phyloP scores from a whole-genome alignment of 2,329 filamentous ascomycete genomes.

The Fusarium sp. region DNA sequence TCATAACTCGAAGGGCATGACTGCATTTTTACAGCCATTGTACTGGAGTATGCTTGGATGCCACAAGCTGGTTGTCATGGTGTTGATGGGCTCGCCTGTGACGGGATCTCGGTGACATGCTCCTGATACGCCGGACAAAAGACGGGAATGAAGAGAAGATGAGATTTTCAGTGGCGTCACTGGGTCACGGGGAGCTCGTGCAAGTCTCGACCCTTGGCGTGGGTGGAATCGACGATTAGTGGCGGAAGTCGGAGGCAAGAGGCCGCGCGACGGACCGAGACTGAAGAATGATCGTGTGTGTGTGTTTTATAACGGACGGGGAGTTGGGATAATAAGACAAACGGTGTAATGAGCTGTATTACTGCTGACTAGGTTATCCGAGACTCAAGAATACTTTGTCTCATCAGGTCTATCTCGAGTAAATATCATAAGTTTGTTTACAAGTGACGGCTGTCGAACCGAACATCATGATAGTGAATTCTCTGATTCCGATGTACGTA shows the following conservation, averaged over 20 bases:
- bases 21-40: neutral
- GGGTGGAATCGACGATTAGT: conserved; percentile 6
- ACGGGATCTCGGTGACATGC: conserved; percentile 1
- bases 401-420: neutral
- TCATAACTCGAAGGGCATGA: neutral
- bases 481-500: conserved; percentile 10
- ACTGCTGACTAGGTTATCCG: neutral
- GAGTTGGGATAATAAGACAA: neutral
- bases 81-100: conserved; percentile 1
- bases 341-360: neutral
- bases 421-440: neutral
- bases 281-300: neutral
- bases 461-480: neutral
- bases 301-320: neutral
- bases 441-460: neutral
- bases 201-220: conserved; percentile 7
- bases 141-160: conserved; percentile 1
- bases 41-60: neutral
- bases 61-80: neutral
- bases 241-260: conserved; percentile 31
- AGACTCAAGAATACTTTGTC: rapidly evolving
- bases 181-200: conserved; percentile 36
- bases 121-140: conserved; percentile 13
- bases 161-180: conserved; percentile 25
- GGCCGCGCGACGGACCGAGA: conserved; percentile 25